Conservation (phyloP, 2,329 filamentous ascomycete species). For the Tothia fuscella region DNA sequence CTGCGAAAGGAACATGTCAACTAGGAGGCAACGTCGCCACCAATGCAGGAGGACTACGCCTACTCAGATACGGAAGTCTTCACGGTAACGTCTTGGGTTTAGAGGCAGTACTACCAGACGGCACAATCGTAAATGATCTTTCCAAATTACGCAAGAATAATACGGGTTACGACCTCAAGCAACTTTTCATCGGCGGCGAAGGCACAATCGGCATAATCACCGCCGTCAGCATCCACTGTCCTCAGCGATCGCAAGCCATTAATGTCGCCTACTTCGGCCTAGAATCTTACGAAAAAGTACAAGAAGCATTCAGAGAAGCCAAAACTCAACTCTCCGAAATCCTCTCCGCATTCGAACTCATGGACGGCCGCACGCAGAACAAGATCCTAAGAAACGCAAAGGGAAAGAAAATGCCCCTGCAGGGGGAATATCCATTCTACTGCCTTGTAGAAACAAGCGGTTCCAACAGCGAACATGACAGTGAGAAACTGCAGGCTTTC, state of each 20-base stretch:
- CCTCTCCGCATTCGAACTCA: slow-evolving; percentile 92
- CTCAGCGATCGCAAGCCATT: slow-evolving; percentile 72
- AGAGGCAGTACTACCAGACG: slow-evolving; percentile 87
- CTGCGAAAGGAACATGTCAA: slow-evolving; percentile 93
- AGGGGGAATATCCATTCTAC: slow-evolving; percentile 83
- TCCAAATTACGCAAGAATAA: slow-evolving; percentile 92
- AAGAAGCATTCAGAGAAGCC: slow-evolving; percentile 74
- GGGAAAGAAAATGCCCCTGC: slow-evolving; percentile 66
- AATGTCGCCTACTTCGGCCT: slow-evolving; percentile 94
- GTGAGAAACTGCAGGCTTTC: slow-evolving; percentile 74
- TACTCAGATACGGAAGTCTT: slow-evolving; percentile 85
- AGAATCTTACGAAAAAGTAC: slow-evolving; percentile 80
- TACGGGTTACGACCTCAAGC: slow-evolving; percentile 94
- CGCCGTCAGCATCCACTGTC: slow-evolving; percentile 76
- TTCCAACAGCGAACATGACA: slow-evolving; percentile 87
- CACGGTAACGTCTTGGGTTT: slow-evolving; percentile 88
- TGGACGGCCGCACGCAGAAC: slow-evolving; percentile 79
- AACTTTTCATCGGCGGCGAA: slow-evolving; percentile 90
- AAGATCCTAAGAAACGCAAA: slow-evolving; percentile 59
- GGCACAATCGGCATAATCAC: slow-evolving; percentile 94
- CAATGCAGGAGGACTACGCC: slow-evolving; percentile 81
- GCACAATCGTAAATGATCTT: slow-evolving; percentile 82
- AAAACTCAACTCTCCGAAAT: slow-evolving; percentile 90
- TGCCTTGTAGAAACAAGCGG: slow-evolving; percentile 94
- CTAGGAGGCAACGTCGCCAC: slow-evolving; percentile 93